Evolutionary conservation across 345 rosid genomes (phyloP).

Genomic region (Eucalyptus globulus): DNA sequence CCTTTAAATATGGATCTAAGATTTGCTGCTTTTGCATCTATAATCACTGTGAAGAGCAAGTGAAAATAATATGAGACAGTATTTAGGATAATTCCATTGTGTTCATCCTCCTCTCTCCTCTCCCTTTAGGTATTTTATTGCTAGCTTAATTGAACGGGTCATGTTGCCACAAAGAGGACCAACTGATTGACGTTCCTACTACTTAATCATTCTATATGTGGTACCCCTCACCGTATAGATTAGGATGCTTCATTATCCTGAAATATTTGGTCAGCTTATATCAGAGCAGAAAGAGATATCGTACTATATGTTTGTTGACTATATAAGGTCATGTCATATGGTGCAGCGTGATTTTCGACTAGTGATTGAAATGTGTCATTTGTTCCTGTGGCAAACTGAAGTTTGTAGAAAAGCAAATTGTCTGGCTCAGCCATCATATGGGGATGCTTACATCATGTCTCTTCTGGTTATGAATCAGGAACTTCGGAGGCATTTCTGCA

Average conservation of each 20-base stretch:
- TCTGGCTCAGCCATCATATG: background rate
- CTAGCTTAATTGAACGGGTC: background rate
- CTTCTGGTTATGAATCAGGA: slow-evolving; percentile 27
- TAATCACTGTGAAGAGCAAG: background rate
- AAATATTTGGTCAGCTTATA: background rate
- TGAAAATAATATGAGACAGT: background rate
- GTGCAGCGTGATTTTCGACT: background rate
- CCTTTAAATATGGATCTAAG: background rate
- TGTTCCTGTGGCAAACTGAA: background rate
- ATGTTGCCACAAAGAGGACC: background rate
- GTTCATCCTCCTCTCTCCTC: background rate
- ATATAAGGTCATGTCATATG: background rate
- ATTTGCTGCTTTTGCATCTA: background rate
- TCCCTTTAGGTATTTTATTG: background rate
- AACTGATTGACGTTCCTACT: background rate
- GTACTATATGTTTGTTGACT: background rate
- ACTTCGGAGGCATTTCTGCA: slow-evolving; percentile 96
- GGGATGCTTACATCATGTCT: background rate
- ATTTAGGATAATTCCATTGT: background rate
- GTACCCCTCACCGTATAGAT: background rate
- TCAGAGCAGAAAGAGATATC: background rate
- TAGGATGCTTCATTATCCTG: background rate
- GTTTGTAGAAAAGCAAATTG: background rate
- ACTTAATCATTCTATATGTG: background rate
- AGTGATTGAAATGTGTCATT: background rate